Conservation (phyloP, 306 rosid species). For the Begonia loranthoides region DNA sequence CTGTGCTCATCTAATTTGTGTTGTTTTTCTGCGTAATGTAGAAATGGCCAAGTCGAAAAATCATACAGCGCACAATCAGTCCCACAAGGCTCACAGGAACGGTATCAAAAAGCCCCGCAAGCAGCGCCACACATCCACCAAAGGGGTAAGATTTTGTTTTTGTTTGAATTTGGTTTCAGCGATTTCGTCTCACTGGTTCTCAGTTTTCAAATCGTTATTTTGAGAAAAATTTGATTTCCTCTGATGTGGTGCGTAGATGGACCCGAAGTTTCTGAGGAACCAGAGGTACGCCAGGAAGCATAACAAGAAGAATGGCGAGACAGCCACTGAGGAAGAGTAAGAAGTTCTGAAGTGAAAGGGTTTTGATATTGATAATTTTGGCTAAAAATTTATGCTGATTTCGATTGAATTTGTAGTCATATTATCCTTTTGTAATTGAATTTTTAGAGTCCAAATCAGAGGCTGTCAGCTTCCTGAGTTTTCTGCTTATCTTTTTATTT, state of each 20-base stretch:
- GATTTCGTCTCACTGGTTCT: neutral
- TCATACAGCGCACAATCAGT: slow-evolving; percentile 98
- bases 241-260: slow-evolving; percentile 42
- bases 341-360: neutral
- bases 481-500: no score
- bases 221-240: neutral
- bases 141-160: slow-evolving; percentile 40
- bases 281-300: slow-evolving; percentile 99
- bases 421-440: no score
- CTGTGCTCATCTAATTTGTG: neutral
- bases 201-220: neutral
- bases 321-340: slow-evolving; percentile 53
- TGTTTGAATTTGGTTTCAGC: neutral
- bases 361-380: no score
- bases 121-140: slow-evolving; percentile 96
- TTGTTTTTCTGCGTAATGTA: slow-evolving; percentile 3
- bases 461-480: no score
- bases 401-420: no score
- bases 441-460: no score
- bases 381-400: no score
- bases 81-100: slow-evolving; percentile 88
- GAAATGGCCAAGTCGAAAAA: slow-evolving; percentile 99
- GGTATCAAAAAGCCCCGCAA: slow-evolving; percentile 93
- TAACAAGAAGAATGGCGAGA: slow-evolving; percentile 50
- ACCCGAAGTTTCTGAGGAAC: slow-evolving; percentile 96